A percentile compares a stretch with the other conserved stretches of the same genome.
These are phyloP conservation scores for Thielaviopsis musarum DNA, from an alignment of 2,329 filamentous ascomycete genomes.

Conservation along the genomic window DNA sequence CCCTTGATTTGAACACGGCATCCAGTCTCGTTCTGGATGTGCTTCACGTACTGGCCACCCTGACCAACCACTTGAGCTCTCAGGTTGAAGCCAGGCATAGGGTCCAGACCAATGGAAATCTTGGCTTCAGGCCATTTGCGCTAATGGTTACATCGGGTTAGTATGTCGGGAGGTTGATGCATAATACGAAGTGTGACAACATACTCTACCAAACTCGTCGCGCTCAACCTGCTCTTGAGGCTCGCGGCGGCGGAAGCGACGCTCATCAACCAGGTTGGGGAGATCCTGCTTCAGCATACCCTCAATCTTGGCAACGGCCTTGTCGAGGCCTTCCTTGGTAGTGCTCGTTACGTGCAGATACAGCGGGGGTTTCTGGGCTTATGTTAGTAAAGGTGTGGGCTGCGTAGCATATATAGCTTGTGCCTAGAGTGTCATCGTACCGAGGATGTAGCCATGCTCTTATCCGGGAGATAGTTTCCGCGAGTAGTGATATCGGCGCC, in stretches of 20 bases:
- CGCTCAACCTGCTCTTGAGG: constrained; percentile 64
- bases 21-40: constrained; percentile 88
- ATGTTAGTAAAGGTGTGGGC: neutral
- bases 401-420: neutral
- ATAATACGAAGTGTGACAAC: neutral
- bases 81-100: constrained; percentile 86
- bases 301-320: constrained; percentile 74
- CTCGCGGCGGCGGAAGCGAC: constrained; percentile 74
- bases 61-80: constrained; percentile 92
- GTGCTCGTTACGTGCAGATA: constrained; percentile 94
- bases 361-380: constrained; percentile 64
- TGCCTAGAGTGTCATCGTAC: constrained; percentile 37
- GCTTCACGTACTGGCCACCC: constrained; percentile 90
- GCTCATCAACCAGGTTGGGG: constrained; percentile 85
- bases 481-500: constrained; percentile 98
- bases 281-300: constrained; percentile 94
- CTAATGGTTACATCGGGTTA: constrained; percentile 26
- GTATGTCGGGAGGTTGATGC: constrained; percentile 2
- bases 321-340: constrained; percentile 76
- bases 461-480: constrained; percentile 92
- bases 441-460: constrained; percentile 85
- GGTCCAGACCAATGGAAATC: constrained; percentile 79
- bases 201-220: constrained; percentile 77
- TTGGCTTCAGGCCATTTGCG: constrained; percentile 98
- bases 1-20: constrained; percentile 98